Conservation (phyloP, 768 basidiomycete species). For the Termitomyces sp. region DNA sequence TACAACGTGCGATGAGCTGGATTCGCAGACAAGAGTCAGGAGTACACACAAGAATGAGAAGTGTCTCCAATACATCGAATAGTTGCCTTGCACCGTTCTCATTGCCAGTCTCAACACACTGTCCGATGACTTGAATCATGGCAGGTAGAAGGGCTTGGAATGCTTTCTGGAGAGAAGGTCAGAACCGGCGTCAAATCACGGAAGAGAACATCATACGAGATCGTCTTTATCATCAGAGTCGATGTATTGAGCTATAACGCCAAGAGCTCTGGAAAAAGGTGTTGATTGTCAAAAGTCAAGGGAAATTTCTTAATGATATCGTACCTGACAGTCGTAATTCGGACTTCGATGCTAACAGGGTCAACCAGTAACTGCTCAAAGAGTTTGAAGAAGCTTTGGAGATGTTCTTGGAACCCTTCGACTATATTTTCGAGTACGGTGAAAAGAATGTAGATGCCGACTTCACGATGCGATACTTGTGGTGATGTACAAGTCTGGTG, state of each 20-base stretch:
- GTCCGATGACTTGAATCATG: slow-evolving; percentile 87
- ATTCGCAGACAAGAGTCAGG: background rate
- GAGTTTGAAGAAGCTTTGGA: slow-evolving; percentile 73
- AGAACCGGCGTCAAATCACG: background rate
- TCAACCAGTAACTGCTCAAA: slow-evolving; percentile 74
- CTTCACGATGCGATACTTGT: slow-evolving; percentile 79
- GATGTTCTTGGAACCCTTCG: slow-evolving; percentile 80
- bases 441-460: slow-evolving; percentile 85
- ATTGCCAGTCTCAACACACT: slow-evolving; percentile 75
- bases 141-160: slow-evolving; percentile 85
- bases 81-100: slow-evolving; percentile 82
- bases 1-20: slow-evolving; percentile 25
- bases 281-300: slow-evolving; percentile 2
- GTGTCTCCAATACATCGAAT: slow-evolving; percentile 94
- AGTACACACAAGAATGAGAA: slow-evolving; percentile 77
- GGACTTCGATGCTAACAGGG: slow-evolving; percentile 84
- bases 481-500: slow-evolving; percentile 71
- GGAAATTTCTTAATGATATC: slow-evolving; percentile 12
- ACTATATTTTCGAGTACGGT: slow-evolving; percentile 90
- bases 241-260: slow-evolving; percentile 91
- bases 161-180: slow-evolving; percentile 50
- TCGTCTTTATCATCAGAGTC: slow-evolving; percentile 84
- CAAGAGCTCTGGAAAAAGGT: slow-evolving; percentile 58
- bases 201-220: slow-evolving; percentile 52
- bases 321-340: slow-evolving; percentile 84